These are phyloP conservation scores for Giardia duodenalis DNA, from an alignment of 208 protist species.

Conservation along the genomic window DNA sequence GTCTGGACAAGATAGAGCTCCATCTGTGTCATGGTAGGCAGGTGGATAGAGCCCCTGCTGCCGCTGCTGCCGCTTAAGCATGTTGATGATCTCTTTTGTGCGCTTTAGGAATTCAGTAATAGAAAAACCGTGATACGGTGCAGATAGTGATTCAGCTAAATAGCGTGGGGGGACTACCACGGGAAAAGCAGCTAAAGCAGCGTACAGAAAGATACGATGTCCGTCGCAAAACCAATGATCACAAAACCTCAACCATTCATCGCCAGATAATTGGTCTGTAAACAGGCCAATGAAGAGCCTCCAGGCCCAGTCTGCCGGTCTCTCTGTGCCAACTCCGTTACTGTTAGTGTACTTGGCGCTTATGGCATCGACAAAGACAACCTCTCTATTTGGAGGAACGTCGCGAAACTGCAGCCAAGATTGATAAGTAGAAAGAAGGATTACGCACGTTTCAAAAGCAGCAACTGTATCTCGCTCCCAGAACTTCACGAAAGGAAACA, in stretches of 20 bases:
- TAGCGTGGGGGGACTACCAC: neutral
- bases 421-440: neutral
- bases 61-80: too few relatives aligned
- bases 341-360: neutral
- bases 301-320: neutral
- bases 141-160: neutral
- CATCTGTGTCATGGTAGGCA: too few relatives aligned
- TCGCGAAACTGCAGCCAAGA: neutral
- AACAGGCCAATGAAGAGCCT: neutral
- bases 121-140: neutral
- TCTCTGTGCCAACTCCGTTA: neutral
- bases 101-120: neutral
- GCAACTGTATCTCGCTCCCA: neutral
- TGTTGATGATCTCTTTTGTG: neutral
- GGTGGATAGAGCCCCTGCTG: too few relatives aligned
- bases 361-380: neutral
- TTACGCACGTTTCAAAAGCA: neutral
- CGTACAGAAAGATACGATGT: neutral
- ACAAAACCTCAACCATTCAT: conserved; percentile 12
- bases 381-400: conserved; percentile 2
- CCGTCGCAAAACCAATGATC: neutral
- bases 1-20: neutral
- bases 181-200: neutral
- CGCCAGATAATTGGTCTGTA: neutral
- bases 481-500: conserved; percentile 28